Conservation (phyloP, 1,284 basidiomycete species). For the Testicularia cyperi region DNA sequence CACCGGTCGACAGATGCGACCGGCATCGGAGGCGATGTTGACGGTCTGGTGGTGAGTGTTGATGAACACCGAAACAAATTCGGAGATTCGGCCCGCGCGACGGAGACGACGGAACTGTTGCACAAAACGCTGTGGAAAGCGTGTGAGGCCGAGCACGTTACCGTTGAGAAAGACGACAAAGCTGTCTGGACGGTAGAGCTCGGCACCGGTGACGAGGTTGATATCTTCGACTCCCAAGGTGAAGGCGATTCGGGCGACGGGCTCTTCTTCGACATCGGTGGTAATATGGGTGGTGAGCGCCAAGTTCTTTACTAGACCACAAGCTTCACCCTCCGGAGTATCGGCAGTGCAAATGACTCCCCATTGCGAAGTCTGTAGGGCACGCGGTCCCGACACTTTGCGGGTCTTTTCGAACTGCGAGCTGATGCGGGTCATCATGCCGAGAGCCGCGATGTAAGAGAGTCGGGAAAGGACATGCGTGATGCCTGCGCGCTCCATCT, state of each 20-base stretch:
- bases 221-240: constrained; percentile 98
- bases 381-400: constrained; percentile 96
- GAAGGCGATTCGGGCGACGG: constrained; percentile 84
- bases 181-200: constrained; percentile 86
- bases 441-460: constrained; percentile 93
- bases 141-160: constrained; percentile 88
- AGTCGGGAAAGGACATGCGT: constrained; percentile 97
- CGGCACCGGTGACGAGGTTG: constrained; percentile 84
- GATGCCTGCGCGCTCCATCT: constrained; percentile 98
- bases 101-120: constrained; percentile 86
- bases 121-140: constrained; percentile 83
- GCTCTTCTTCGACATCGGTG: constrained; percentile 95
- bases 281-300: constrained; percentile 99
- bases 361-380: constrained; percentile 98
- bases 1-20: constrained; percentile 94
- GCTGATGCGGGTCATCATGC: constrained; percentile 99
- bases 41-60: constrained; percentile 94
- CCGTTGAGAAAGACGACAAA: constrained; percentile 98
- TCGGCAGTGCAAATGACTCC: constrained; percentile 98
- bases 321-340: constrained; percentile 99
- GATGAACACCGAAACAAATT: constrained; percentile 96
- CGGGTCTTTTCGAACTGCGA: constrained; percentile 99
- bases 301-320: constrained; percentile 96
- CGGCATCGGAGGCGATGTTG: constrained; percentile 95
- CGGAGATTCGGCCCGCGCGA: constrained; percentile 85